Conservation (phyloP, 352 stramenopile genomes). For the Aphanomyces euteiches region DNA sequence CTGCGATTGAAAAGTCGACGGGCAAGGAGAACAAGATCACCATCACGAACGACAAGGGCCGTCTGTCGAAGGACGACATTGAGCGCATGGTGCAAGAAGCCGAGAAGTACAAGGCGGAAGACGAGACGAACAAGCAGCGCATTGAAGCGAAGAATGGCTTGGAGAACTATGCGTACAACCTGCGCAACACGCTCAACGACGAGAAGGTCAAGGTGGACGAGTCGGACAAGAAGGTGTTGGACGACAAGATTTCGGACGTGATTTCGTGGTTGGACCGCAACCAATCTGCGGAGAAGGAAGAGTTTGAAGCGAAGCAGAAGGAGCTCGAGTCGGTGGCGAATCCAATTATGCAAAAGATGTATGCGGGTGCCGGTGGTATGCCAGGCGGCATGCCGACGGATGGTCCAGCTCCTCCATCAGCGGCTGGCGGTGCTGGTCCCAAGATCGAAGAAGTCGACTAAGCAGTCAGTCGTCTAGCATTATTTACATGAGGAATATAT, state of each 20-base stretch:
- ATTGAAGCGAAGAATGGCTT: constrained; percentile 80
- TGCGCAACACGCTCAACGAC: constrained; percentile 78
- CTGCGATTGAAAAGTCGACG: constrained; percentile 65
- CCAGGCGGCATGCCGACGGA: constrained; percentile 39
- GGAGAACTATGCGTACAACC: constrained; percentile 86
- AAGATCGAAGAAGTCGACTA: constrained; percentile 25
- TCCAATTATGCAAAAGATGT: constrained; percentile 72
- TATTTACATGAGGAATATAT: no score
- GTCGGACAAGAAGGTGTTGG: constrained; percentile 53
- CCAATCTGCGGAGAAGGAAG: constrained; percentile 65
- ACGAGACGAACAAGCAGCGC: constrained; percentile 63
- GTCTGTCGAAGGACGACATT: constrained; percentile 89
- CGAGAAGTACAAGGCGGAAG: constrained; percentile 88
- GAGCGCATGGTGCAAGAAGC: constrained; percentile 90
- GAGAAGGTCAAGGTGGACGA: constrained; percentile 77
- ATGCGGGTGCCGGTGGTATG: constrained; percentile 39
- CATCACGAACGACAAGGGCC: constrained; percentile 93
- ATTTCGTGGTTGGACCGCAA: constrained; percentile 65
- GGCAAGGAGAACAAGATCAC: constrained; percentile 93
- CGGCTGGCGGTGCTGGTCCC: not conserved
- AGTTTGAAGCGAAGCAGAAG: constrained; percentile 86
- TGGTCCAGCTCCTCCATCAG: not conserved
- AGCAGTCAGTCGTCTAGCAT: not conserved
- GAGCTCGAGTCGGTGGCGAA: constrained; percentile 68
- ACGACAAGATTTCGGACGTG: constrained; percentile 52